Percentiles rank a stretch among this genome's conserved stretches.
phyloP scores from a whole-genome alignment of 805 yeast species.

The Kodamaea kakaduensis region DNA sequence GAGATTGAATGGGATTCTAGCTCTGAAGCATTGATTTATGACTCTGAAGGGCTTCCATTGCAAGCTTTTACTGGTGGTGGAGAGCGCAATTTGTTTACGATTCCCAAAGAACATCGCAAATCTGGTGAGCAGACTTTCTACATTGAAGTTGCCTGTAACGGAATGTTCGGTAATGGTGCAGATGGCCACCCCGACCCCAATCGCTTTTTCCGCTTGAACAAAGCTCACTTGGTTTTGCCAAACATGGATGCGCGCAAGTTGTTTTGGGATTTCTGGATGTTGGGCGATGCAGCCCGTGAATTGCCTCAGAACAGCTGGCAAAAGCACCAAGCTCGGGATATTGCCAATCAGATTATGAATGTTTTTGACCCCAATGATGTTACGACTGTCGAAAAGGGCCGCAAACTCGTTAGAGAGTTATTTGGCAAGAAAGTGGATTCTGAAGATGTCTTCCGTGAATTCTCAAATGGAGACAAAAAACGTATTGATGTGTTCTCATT shows the following conservation, averaged over 20 bases:
- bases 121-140: slow-evolving; percentile 62
- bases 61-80: slow-evolving; percentile 88
- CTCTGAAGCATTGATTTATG: slow-evolving; percentile 81
- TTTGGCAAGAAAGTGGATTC: slow-evolving; percentile 67
- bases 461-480: slow-evolving; percentile 31
- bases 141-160: slow-evolving; percentile 88
- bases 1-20: slow-evolving; percentile 80
- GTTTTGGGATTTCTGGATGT: slow-evolving; percentile 77
- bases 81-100: slow-evolving; percentile 68
- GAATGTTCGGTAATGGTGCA: slow-evolving; percentile 77
- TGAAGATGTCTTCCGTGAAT: slow-evolving; percentile 50
- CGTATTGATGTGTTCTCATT: slow-evolving; percentile 68
- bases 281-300: slow-evolving; percentile 90
- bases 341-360: slow-evolving; percentile 82
- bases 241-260: slow-evolving; percentile 76
- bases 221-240: slow-evolving; percentile 79
- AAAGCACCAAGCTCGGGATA: slow-evolving; percentile 72
- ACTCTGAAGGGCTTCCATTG: slow-evolving; percentile 58
- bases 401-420: slow-evolving; percentile 58
- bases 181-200: slow-evolving; percentile 71
- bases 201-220: slow-evolving; percentile 60
- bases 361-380: slow-evolving; percentile 70
- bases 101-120: slow-evolving; percentile 46
- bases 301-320: slow-evolving; percentile 73
- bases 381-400: slow-evolving; percentile 53